Evolutionary conservation across 2,329 filamentous ascomycete genomes (phyloP), one percentile per base, ranked within the genome.

Genomic region (Lizonia empirigonia): DNA sequence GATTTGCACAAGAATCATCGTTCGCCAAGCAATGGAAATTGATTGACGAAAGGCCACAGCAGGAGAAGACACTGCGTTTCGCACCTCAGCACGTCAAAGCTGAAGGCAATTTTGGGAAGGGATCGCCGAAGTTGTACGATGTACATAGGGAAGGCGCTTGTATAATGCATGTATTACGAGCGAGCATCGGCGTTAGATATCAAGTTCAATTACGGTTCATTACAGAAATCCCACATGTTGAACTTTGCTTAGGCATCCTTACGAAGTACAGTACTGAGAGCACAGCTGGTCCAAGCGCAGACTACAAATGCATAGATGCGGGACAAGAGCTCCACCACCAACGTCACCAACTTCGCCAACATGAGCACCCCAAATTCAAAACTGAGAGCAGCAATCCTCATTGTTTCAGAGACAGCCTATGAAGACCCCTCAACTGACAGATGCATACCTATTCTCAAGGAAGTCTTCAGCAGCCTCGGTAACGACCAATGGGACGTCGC

Each of bases 391-490:
- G 90, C 88, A 7, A 86, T 99, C 39, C 80, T 99, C 45, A 82
- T 97, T 60, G 82, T 99, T 30, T 97, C 94, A 1, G 95, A 95
- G 41, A 99, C 94, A 5, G 94, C 92, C 5, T 85, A 87, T 7
- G 81, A 84, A 61, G 88, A 96, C 71, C 84, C 90, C 0, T 85
- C 88, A 3, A 86, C 90, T 1, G 94, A 99, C 75, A 85, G 85
- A 56, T 87, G 90, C 7, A 84, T 84, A 5, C 78, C 80, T 1
- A 78, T 83, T 8, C 80, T 99, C 4, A 80, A 83, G 38, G 79
- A 87, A 44, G 85, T 91, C 12, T 87, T 99, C 59, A 76, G 80
- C 4, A 76, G 80, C 3, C 83, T 89, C 53, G 88, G 86, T 10
- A 81, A 79, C 3, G 83, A 81, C 15, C 85, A 84, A 72, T 99